Evolutionary conservation across 2,329 filamentous ascomycete species (phyloP), one percentile per base, ranked within the genome.

Genomic region (Boeremia exigua): DNA sequence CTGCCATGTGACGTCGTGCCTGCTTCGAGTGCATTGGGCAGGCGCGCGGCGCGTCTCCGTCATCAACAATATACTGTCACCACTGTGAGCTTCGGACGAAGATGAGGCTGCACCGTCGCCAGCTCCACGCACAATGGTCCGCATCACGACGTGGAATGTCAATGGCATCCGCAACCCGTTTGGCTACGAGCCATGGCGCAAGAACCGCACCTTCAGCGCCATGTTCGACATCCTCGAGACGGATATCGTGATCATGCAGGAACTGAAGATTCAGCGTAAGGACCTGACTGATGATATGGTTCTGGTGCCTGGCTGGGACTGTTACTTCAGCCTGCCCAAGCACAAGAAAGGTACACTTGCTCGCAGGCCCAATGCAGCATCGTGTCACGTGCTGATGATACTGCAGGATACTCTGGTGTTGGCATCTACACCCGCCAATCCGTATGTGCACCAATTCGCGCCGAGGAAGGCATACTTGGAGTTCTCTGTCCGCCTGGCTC

Each of bases 231-330:
- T 89, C 38, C 84, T 99, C 6, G 90, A 95, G 73, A 88, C 93
- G 48, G 95, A 99, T 74, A 95, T 99, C 61, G 87, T 98, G 15
- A 84, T 97, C 55, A 92, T 98, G 81, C 95, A 99, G 75, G 95
- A 98, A 77, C 88, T 92, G 38, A 99, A 98, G 78, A 97, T 98
- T 36, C 95, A 98, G 72, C 85, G 89, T 54, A 96, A 96, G 72
- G 93, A 97, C 65, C 80, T 99, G 1, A 84, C 82, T 36, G 95
- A 98, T 81, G 95, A 98, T 66, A 98, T 98, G 92, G 93, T 98
- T 9, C 80, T 98, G 30, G 87, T 98, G 0, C 87, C 91, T 0
- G 95, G 95, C 11, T 99, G 94, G 94, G 95, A 99, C 73, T 93
- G 93, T 62, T 96, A 89, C 77, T 97, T 97, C 77, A 97, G 92